Evolutionary conservation across 208 protist genomes (phyloP).

Genomic region (Crithidia expoeki): DNA sequence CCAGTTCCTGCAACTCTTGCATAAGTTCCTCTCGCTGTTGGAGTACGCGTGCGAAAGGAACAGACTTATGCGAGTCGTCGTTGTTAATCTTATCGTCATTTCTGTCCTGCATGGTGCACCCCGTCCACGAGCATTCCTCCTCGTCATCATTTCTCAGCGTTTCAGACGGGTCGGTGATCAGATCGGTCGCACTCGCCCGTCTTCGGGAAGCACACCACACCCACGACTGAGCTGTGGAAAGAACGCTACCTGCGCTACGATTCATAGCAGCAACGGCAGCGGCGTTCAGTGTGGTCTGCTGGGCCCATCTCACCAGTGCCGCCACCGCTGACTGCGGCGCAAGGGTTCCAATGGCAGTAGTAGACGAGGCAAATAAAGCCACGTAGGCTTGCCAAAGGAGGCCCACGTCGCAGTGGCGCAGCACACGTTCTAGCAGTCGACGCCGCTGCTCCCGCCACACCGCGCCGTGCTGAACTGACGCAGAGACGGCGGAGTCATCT

Average conservation of each 20-base stretch:
- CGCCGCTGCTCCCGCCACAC: slow-evolving; percentile 30
- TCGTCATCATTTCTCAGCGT: background rate
- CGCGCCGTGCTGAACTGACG: background rate
- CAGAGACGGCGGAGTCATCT: background rate
- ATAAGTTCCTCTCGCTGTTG: slow-evolving; percentile 33
- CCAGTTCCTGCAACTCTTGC: slow-evolving; percentile 21
- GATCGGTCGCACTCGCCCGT: background rate
- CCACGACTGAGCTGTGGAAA: slow-evolving; percentile 4
- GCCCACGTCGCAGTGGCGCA: slow-evolving; percentile 31
- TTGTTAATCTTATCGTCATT: background rate
- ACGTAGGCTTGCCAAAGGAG: slow-evolving; percentile 41
- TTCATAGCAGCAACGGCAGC: background rate
- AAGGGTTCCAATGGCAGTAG: slow-evolving; percentile 1
- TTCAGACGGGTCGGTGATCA: background rate
- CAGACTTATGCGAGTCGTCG: background rate
- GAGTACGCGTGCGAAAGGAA: slow-evolving; percentile 34
- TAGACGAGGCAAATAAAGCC: slow-evolving; percentile 25
- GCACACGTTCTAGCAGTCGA: slow-evolving; percentile 26
- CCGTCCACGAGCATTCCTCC: background rate
- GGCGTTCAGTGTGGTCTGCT: background rate
- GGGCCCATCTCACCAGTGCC: slow-evolving; percentile 25
- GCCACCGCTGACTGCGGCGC: slow-evolving; percentile 27
- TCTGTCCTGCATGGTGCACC: no score
- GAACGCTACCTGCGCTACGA: background rate
- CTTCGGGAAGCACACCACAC: slow-evolving; percentile 21